Base-by-base conservation (phyloP, 768 basidiomycete species). In the Mycena vitilis region DNA sequence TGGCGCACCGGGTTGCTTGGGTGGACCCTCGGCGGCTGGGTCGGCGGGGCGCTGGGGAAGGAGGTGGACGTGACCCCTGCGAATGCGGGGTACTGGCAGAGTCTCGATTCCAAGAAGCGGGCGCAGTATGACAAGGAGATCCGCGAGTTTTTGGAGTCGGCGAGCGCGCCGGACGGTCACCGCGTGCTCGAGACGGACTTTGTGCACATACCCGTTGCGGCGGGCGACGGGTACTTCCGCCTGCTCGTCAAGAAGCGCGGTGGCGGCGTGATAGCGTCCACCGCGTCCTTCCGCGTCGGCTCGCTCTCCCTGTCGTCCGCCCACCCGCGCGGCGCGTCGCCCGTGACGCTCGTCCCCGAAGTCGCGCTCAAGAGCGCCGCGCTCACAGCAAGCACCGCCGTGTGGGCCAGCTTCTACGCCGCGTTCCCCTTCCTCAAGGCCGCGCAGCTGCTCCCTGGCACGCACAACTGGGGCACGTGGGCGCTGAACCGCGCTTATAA, bases 31-130 rank as follows among this genome's bases (percentile, higher is more conserved):
- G 66, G 59, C 47, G 70, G 54, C 44, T 55, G 55, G 40, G 15
- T 65, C 9, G 66, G 68, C 10, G 53, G 69, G 5, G 36, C 68
- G 81, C 78, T 85, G 52, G 80, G 82, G 10, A 74, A 78, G 60
- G 82, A 83, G 8, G 81, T 84, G 73, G 83, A 84, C 75, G 85
- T 85, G 68, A 81, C 82, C 15, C 55, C 70, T 40, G 70, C 81
- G 7, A 79, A 82, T n/a, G 75, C 63, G 22, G 81, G 79, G 15
- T 52, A 71, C 38, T 86, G 83, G 75, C 75, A 74, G 51, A 74
- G 83, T 58, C 77, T 78, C 40, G 78, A 80, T 12, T 68, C 71
- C 16, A 62, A 54, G 55, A 36, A 63, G 51, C 38, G 15, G 16
- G 49, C 59, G 13, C 66, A 65, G 47, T 71, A 68, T 30, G 67